phyloP scores from a whole-genome alignment of 352 stramenopile species.

The Blastocystis sp. region DNA sequence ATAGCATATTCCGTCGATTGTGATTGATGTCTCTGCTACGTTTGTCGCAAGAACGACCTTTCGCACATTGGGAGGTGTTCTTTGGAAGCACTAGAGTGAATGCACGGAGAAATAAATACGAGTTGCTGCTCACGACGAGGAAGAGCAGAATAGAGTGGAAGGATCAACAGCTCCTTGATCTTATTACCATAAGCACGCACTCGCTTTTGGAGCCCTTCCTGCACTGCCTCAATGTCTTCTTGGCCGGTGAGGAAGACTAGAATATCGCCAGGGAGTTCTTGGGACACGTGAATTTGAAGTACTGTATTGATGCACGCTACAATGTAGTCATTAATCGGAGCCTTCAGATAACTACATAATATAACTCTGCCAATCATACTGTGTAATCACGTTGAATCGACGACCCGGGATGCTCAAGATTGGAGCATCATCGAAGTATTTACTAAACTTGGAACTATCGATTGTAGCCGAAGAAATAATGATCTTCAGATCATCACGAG shows the following conservation, averaged over 20 bases:
- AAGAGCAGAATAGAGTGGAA: conserved; percentile 95
- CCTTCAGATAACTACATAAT: conserved; percentile 63
- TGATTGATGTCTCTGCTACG: conserved; percentile 97
- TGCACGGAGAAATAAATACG: not conserved
- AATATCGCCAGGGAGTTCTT: conserved; percentile 90
- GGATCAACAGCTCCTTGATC: conserved; percentile 95
- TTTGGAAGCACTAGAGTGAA: conserved; percentile 91
- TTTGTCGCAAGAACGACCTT: conserved; percentile 99
- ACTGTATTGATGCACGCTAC: conserved; percentile 94
- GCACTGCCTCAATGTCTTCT: conserved; percentile 96
- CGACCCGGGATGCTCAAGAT: conserved; percentile 81
- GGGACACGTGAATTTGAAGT: conserved; percentile 96
- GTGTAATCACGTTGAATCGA: conserved; percentile 41
- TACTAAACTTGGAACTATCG: conserved; percentile 95
- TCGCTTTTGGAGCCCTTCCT: conserved; percentile 86
- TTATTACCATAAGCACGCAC: conserved; percentile 85
- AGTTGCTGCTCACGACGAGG: conserved; percentile 87
- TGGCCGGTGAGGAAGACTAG: conserved; percentile 98
- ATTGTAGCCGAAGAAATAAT: conserved; percentile 92
- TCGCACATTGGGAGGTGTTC: conserved; percentile 84
- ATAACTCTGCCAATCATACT: not conserved
- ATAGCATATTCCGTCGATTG: conserved; percentile 97
- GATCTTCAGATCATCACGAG: conserved; percentile 91
- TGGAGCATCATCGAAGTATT: conserved; percentile 95
- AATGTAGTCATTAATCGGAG: conserved; percentile 94